phyloP scores from a whole-genome alignment of 164 flowering plant genomes.

The Saururus chinensis region DNA sequence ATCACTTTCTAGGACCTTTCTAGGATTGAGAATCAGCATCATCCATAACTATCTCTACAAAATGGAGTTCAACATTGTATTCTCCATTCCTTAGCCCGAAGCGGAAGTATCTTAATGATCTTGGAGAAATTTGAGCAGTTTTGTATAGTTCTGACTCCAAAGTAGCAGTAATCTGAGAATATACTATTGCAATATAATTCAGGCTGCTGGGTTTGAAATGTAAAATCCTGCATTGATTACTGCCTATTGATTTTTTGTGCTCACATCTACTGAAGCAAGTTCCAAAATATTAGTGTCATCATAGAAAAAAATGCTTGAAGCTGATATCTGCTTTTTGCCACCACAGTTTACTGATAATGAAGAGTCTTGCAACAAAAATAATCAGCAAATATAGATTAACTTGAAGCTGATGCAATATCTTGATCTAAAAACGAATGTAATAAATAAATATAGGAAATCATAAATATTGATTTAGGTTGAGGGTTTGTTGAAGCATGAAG shows the following conservation, averaged over 20 bases:
- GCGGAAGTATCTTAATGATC: slow-evolving; percentile 42
- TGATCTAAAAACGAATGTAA: too few species aligned
- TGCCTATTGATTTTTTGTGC: slow-evolving; percentile 24
- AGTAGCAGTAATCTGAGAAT: slow-evolving; percentile 30
- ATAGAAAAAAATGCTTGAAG: slow-evolving; percentile 24
- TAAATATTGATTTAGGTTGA: slow-evolving; percentile 15
- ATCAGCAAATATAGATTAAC: too few species aligned
- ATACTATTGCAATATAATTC: slow-evolving; percentile 17
- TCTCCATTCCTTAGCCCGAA: slow-evolving; percentile 31
- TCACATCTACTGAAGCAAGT: slow-evolving; percentile 29
- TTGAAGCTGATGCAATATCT: too few species aligned
- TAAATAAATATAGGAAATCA: too few species aligned
- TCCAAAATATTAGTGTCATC: slow-evolving; percentile 27
- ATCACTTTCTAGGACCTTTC: slow-evolving; percentile 47
- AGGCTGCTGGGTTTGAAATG: slow-evolving; percentile 35
- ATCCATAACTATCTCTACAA: slow-evolving; percentile 40
- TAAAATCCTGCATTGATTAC: slow-evolving; percentile 36
- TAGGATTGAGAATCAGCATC: slow-evolving; percentile 24
- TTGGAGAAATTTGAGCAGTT: slow-evolving; percentile 39
- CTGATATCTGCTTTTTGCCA: slow-evolving; percentile 23
- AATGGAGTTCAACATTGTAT: slow-evolving; percentile 41
- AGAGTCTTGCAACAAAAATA: slow-evolving; percentile 3
- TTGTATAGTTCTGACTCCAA: slow-evolving; percentile 40
- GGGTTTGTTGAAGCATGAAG: slow-evolving; percentile 20
- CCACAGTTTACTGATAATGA: slow-evolving; percentile 43